phyloP scores from a whole-genome alignment of 768 basidiomycete genomes.

The Serendipita sp. region DNA sequence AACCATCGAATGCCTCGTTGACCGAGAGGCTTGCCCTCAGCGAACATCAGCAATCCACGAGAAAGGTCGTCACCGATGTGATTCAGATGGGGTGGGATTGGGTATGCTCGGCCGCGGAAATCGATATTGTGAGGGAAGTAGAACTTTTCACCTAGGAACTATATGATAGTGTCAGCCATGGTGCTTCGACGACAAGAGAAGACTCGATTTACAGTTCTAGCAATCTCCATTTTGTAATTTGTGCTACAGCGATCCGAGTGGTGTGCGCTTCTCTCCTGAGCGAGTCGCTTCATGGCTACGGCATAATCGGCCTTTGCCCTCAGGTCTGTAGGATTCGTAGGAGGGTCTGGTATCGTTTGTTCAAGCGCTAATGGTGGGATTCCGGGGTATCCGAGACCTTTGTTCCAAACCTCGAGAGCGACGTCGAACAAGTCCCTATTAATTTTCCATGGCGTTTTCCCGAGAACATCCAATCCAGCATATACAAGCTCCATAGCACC shows the following conservation, averaged over 20 bases:
- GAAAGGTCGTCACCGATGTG: constrained; percentile 92
- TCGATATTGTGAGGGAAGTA: constrained; percentile 95
- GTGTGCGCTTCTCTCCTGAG: constrained; percentile 53
- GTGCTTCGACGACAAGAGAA: not conserved
- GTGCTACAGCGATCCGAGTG: constrained; percentile 85
- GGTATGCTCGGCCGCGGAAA: constrained; percentile 94
- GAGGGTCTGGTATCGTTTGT: not conserved
- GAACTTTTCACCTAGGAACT: constrained; percentile 79
- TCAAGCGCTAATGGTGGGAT: not conserved
- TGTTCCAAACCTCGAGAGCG: constrained; percentile 67
- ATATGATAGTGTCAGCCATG: constrained; percentile 7
- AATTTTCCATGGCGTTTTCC: constrained; percentile 79
- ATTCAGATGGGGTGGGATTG: constrained; percentile 86
- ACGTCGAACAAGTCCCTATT: constrained; percentile 63
- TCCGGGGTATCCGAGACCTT: constrained; percentile 25
- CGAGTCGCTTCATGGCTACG: constrained; percentile 36
- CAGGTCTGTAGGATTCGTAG: constrained; percentile 31
- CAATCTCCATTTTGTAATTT: constrained; percentile 96
- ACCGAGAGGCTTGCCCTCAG: constrained; percentile 61
- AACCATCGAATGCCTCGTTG: constrained; percentile 81
- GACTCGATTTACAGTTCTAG: constrained; percentile 50
- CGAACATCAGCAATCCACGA: constrained; percentile 75
- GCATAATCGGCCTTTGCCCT: constrained; percentile 40
- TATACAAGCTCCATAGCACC: constrained; percentile 75
- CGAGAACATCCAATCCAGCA: constrained; percentile 78